Percentiles rank a stretch among this genome's conserved stretches.
Conservation (phyloP, 2,329 filamentous ascomycete species). For the Xylariaceae sp. region DNA sequence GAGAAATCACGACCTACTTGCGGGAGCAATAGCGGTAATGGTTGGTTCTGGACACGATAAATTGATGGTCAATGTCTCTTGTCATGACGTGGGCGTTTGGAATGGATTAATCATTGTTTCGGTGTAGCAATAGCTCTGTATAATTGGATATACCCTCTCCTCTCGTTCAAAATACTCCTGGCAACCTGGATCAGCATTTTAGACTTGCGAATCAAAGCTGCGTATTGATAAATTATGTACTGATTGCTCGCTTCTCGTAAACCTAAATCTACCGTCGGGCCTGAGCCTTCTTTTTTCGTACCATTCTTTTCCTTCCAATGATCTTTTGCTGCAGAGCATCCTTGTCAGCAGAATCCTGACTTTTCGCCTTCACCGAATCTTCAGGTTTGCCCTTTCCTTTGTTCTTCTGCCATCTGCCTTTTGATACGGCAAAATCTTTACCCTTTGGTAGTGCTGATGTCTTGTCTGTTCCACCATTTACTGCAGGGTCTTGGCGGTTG, state of each 20-base stretch:
- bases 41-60: conserved; percentile 23
- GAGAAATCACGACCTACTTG: neutral
- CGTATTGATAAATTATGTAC: neutral
- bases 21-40: conserved; percentile 6
- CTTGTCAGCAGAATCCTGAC: conserved; percentile 27
- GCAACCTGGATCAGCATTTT: no score
- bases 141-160: neutral
- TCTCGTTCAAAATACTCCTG: no score
- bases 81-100: no score
- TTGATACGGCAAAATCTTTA: conserved; percentile 34
- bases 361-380: conserved; percentile 22
- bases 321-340: conserved; percentile 62
- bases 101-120: no score
- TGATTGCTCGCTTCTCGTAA: neutral
- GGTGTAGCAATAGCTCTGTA: no score
- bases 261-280: conserved; percentile 28
- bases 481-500: conserved; percentile 9
- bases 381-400: conserved; percentile 13
- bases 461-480: conserved; percentile 7
- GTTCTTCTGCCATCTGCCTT: conserved; percentile 22
- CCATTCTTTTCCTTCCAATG: conserved; percentile 78
- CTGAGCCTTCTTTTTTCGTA: conserved; percentile 63
- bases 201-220: neutral
- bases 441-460: conserved; percentile 15
- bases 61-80: neutral